phyloP scores from a whole-genome alignment of 441 rosid genomes.

The Biscutella laevigata region DNA sequence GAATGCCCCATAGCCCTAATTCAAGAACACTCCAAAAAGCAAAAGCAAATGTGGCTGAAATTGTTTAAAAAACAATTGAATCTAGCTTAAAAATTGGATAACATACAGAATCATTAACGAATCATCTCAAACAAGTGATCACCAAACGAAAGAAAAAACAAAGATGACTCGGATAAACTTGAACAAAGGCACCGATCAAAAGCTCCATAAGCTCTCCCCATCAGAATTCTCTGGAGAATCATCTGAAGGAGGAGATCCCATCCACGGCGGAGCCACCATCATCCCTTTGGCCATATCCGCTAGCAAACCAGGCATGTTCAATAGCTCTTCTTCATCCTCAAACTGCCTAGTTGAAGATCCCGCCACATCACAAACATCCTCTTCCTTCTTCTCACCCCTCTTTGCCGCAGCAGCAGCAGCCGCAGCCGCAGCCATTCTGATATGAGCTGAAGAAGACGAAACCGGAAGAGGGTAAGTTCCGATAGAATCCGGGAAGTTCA shows the following conservation, averaged over 20 bases:
- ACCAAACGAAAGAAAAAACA: not conserved
- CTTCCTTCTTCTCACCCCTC: not conserved
- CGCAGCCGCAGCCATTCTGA: slow-evolving; percentile 21
- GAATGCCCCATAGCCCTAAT: slow-evolving; percentile 9
- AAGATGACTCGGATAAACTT: slow-evolving; percentile 16
- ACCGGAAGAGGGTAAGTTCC: slow-evolving; percentile 50
- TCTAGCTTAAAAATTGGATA: not conserved
- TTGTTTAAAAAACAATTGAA: not conserved
- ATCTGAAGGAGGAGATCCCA: slow-evolving; percentile 41
- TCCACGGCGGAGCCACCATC: slow-evolving; percentile 79
- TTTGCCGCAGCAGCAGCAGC: slow-evolving; percentile 25
- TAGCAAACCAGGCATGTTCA: slow-evolving; percentile 70
- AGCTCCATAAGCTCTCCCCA: slow-evolving; percentile 70
- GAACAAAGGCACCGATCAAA: slow-evolving; percentile 15
- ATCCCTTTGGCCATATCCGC: slow-evolving; percentile 88
- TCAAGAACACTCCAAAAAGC: not conserved
- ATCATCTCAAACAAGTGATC: slow-evolving; percentile 21
- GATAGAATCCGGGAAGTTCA: slow-evolving; percentile 60
- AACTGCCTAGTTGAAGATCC: slow-evolving; percentile 29
- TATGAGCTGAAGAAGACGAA: slow-evolving; percentile 50
- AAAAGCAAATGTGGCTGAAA: not conserved
- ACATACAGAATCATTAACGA: not conserved
- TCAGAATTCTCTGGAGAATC: slow-evolving; percentile 52
- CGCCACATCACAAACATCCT: not conserved
- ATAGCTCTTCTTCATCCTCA: slow-evolving; percentile 66